Evolutionary conservation across 768 basidiomycete species (phyloP), one percentile per base, ranked within the genome.

Genomic region (Exsudoporus frostii): DNA sequence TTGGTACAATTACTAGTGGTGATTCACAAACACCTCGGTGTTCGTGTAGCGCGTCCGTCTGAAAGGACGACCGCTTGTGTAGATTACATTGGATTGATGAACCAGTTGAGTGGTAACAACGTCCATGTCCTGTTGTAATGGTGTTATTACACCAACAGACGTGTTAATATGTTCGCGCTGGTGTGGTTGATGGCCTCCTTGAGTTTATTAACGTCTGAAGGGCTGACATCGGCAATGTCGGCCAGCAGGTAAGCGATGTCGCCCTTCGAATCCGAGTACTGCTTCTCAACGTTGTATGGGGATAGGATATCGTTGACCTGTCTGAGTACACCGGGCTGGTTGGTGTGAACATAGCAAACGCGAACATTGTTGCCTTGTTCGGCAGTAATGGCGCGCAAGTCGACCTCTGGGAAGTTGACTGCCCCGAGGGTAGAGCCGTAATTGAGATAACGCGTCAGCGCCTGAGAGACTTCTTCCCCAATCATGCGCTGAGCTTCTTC

Each of bases 321-420:
- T 64, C 84, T 86, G 66, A 99, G 86, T 44, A 98, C 97, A 78
- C 93, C 94, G 46, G 93, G 93, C 71, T 89, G 83, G 75, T 99
- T 99, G 71, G 79, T 85, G 81, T 99, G 97, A 45, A 97, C 89
- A 71, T 98, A 85, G 74, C 97, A 98, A 32, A 99, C 78, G 57
- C 97, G 89, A 59, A 98, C 83, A 65, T 88, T 80, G 57, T 80
- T 80, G 45, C 81, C 81, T 66, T 94, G 88, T 58, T 93, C 90
- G 3, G 85, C 82, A 10, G 87, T 84, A 69, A 98, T 96, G 48
- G 92, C 85, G 54, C 96, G 89, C 37, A 99, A 78, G 74, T 96
- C 92, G 63, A 99, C 95, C 74, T 98, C 96, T 45, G 97, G 96
- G 84, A 99, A 98, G 77, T 98, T 98, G 78, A 98, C 97, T 4